Conservation (phyloP, 352 stramenopile genomes). For the Bremia lactucae region DNA sequence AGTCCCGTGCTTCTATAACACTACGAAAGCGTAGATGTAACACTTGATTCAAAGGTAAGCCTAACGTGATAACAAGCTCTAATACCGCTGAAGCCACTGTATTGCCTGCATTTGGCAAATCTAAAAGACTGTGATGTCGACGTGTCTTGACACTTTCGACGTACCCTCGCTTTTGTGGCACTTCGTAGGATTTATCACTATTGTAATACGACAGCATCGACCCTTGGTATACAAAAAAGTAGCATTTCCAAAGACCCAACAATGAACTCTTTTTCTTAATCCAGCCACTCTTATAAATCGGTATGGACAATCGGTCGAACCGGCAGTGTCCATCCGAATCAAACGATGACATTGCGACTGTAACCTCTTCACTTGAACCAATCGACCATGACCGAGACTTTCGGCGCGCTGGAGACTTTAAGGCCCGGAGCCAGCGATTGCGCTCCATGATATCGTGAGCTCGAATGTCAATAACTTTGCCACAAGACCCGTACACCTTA, state of each 20-base stretch:
- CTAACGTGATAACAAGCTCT: slow-evolving; percentile 27
- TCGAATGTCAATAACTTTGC: slow-evolving; percentile 59
- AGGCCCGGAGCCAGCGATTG: slow-evolving; percentile 51
- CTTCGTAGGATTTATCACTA: slow-evolving; percentile 63
- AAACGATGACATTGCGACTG: slow-evolving; percentile 44
- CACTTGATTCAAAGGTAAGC: slow-evolving; percentile 18
- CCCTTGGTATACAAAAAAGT: slow-evolving; percentile 69
- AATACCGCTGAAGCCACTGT: slow-evolving; percentile 12
- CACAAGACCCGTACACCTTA: slow-evolving; percentile 57
- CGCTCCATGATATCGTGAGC: slow-evolving; percentile 47
- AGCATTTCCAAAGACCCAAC: slow-evolving; percentile 45
- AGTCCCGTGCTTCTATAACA: slow-evolving; percentile 24
- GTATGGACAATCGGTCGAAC: slow-evolving; percentile 51
- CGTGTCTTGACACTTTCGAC: slow-evolving; percentile 32
- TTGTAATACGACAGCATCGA: slow-evolving; percentile 67
- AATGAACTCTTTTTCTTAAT: slow-evolving; percentile 54
- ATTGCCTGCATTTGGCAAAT: slow-evolving; percentile 2
- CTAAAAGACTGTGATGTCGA: slow-evolving; percentile 10
- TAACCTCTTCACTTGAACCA: slow-evolving; percentile 37
- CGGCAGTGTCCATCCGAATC: slow-evolving; percentile 40
- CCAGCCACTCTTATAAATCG: slow-evolving; percentile 51
- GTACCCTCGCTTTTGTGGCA: slow-evolving; percentile 52
- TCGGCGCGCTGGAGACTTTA: slow-evolving; percentile 48
- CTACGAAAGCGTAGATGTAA: slow-evolving; percentile 16
- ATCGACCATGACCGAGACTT: slow-evolving; percentile 58